A percentile compares a stretch with the other conserved stretches of the same genome.
These are phyloP conservation scores for Gilbertella persicaria DNA, from an alignment of 371 early-diverging fungal genomes.

Conservation along the genomic window DNA sequence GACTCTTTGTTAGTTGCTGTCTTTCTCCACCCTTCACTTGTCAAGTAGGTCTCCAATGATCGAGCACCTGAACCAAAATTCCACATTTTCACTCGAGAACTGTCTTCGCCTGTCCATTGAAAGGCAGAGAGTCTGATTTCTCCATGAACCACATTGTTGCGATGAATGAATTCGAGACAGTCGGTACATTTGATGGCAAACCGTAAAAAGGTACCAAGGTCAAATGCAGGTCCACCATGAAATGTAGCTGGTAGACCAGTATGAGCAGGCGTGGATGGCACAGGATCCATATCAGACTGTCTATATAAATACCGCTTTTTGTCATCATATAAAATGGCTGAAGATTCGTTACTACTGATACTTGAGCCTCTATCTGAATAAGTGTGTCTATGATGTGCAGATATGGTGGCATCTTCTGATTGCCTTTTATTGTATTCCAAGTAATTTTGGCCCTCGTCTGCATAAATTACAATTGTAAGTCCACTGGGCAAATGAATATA, in stretches of 20 bases:
- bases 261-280: constrained; percentile 6
- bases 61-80: constrained; percentile 41
- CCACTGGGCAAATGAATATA: constrained; percentile 39
- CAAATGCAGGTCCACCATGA: constrained; percentile 22
- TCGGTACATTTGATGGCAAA: constrained; percentile 49
- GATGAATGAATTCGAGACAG: constrained; percentile 46
- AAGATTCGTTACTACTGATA: constrained; percentile 7
- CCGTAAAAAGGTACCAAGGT: constrained; percentile 44
- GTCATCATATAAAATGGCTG: constrained; percentile 1
- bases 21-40: constrained; percentile 50
- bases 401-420: constrained; percentile 8
- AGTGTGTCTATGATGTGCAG: not conserved
- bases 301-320: not conserved
- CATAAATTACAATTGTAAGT: constrained; percentile 37
- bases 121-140: constrained; percentile 42
- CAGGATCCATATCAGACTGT: not conserved
- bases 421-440: constrained; percentile 12
- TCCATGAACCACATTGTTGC: constrained; percentile 44
- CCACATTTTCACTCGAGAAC: constrained; percentile 36
- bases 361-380: constrained; percentile 1
- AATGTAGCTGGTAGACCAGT: constrained; percentile 5
- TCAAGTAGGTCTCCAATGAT: constrained; percentile 37
- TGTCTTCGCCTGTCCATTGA: constrained; percentile 42
- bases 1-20: constrained; percentile 37
- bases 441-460: constrained; percentile 37